Conservation (phyloP, 441 rosid species). For the Adansonia madagascariensis region DNA sequence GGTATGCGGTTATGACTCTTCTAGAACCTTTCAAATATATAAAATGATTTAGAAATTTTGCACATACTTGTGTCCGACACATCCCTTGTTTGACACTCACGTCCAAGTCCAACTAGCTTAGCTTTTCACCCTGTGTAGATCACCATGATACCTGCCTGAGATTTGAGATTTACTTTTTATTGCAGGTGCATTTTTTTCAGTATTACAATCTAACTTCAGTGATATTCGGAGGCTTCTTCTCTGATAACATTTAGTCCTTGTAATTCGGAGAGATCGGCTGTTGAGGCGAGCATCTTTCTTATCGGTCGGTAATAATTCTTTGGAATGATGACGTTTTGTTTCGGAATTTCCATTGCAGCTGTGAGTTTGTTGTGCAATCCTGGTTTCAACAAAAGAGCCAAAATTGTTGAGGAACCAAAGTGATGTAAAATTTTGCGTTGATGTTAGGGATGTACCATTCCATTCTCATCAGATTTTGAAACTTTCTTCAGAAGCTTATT, state of each 20-base stretch:
- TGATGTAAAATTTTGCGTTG: conserved; percentile 15
- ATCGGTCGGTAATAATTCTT: conserved; percentile 18
- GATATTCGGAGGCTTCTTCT: conserved; percentile 84
- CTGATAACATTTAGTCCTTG: conserved; percentile 36
- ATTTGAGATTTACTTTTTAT: conserved; percentile 9
- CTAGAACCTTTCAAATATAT: too few relatives aligned
- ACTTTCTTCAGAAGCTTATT: not conserved
- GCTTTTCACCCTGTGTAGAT: not conserved
- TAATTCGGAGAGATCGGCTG: conserved; percentile 13
- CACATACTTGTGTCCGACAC: too few relatives aligned
- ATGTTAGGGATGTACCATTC: conserved; percentile 11
- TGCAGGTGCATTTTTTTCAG: conserved; percentile 87
- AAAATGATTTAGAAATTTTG: too few relatives aligned
- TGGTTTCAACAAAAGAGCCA: not conserved
- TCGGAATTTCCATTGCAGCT: not conserved
- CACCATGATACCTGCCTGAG: not conserved
- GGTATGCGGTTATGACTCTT: too few relatives aligned
- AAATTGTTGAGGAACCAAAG: conserved; percentile 9
- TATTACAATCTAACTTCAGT: conserved; percentile 72
- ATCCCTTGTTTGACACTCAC: too few relatives aligned
- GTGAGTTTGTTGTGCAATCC: conserved; percentile 28
- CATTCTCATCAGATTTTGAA: conserved; percentile 14
- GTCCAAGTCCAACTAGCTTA: too few relatives aligned
- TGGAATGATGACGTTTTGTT: conserved; percentile 9
- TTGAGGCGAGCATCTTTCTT: conserved; percentile 1